phyloP scores from a whole-genome alignment of 1,284 basidiomycete genomes.

The Ceratobasidium sp. region DNA sequence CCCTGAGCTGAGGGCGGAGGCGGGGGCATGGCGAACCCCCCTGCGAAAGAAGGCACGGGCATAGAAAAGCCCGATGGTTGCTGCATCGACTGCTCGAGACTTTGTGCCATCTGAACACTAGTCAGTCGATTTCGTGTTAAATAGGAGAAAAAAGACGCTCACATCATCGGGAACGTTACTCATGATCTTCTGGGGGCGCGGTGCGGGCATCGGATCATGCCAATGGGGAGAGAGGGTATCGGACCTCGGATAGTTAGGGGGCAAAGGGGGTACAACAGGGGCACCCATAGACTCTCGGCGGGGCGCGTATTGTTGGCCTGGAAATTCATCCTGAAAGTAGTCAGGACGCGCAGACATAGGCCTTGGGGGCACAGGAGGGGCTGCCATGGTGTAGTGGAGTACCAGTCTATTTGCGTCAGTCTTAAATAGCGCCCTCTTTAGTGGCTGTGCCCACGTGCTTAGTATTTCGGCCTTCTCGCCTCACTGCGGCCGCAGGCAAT shows the following conservation, averaged over 20 bases:
- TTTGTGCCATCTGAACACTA: constrained; percentile 31
- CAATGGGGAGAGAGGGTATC: constrained; percentile 25
- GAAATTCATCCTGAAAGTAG: constrained; percentile 32
- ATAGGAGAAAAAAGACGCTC: not conserved
- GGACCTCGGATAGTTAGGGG: constrained; percentile 2
- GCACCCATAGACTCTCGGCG: not conserved
- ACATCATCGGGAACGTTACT: constrained; percentile 29
- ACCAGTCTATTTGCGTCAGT: not conserved
- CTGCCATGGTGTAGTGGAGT: constrained; percentile 6
- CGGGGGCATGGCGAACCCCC: constrained; percentile 14
- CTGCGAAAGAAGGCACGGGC: constrained; percentile 27
- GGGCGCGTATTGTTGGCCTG: constrained; percentile 2
- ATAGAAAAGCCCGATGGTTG: constrained; percentile 21
- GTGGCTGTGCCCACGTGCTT: constrained; percentile 13
- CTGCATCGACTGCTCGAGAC: constrained; percentile 15
- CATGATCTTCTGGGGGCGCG: constrained; percentile 34
- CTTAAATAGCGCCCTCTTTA: not conserved
- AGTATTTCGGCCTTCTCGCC: not conserved
- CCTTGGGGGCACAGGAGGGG: constrained; percentile 31
- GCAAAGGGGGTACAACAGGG: constrained; percentile 35
- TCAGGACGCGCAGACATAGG: constrained; percentile 40
- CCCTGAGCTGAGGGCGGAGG: constrained; percentile 11
- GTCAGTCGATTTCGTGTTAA: not conserved
- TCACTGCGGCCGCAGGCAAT: too few relatives aligned
- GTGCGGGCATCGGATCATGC: constrained; percentile 33